Conservation (phyloP, 257 asterid genomes). For the Parsonsia alboflavescens region DNA sequence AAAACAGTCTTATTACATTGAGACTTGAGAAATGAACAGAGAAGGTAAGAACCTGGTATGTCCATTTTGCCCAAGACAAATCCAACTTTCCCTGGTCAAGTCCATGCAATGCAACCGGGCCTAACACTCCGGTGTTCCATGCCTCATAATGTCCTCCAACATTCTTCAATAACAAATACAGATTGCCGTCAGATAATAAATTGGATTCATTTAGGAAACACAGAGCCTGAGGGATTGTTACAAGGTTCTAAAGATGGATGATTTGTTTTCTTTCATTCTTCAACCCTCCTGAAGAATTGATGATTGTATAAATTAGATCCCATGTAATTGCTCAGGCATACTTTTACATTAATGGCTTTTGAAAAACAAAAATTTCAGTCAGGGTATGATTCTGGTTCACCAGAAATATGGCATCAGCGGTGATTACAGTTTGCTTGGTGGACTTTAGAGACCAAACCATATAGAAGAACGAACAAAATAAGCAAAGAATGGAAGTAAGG, state of each 20-base stretch:
- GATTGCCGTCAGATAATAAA: slow-evolving; percentile 7
- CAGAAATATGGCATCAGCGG: not conserved
- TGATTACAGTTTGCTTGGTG: not conserved
- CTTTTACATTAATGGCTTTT: not conserved
- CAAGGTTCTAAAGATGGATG: not conserved
- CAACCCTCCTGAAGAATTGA: not conserved
- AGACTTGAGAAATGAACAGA: not conserved
- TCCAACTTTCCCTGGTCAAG: slow-evolving; percentile 72
- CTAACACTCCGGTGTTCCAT: slow-evolving; percentile 70
- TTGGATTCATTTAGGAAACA: not conserved
- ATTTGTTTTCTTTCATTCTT: not conserved
- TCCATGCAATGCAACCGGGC: slow-evolving; percentile 77
- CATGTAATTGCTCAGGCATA: not conserved
- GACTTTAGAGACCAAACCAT: not conserved
- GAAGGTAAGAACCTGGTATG: slow-evolving; percentile 55
- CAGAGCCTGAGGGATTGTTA: not conserved
- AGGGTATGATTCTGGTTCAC: not conserved
- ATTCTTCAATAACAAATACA: slow-evolving; percentile 42
- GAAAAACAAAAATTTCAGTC: not conserved
- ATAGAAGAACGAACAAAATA: not conserved
- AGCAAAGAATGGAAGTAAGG: not conserved
- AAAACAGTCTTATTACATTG: not conserved
- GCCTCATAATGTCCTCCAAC: slow-evolving; percentile 69
- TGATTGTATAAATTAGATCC: not conserved
- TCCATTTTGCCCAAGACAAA: slow-evolving; percentile 76